Conservation (phyloP, 768 basidiomycete genomes). For the Tylopilus balloui region DNA sequence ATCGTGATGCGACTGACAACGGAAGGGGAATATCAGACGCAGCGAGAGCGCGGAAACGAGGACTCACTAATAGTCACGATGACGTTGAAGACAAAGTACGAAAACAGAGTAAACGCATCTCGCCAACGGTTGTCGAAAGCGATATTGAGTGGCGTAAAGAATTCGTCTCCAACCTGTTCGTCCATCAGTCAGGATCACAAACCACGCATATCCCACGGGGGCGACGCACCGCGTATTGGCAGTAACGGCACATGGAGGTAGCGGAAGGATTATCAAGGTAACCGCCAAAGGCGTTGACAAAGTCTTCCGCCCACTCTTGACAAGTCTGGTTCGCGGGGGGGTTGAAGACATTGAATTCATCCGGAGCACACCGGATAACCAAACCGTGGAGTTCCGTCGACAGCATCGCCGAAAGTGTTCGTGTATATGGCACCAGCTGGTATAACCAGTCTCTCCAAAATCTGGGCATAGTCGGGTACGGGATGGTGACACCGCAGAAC, state of each 20-base stretch:
- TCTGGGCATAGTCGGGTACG: slow-evolving; percentile 52
- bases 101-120: slow-evolving; percentile 62
- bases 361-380: slow-evolving; percentile 53
- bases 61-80: slow-evolving; percentile 48
- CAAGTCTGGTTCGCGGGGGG: slow-evolving; percentile 78
- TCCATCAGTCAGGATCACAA: neutral
- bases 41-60: neutral
- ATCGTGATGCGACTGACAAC: slow-evolving; percentile 59
- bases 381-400: slow-evolving; percentile 76
- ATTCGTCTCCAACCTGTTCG: slow-evolving; percentile 57
- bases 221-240: slow-evolving; percentile 47
- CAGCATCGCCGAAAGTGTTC: slow-evolving; percentile 65
- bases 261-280: slow-evolving; percentile 68
- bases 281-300: slow-evolving; percentile 58
- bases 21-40: neutral
- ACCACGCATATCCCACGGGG: neutral
- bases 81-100: slow-evolving; percentile 71
- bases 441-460: slow-evolving; percentile 85
- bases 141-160: slow-evolving; percentile 66
- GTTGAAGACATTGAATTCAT: slow-evolving; percentile 68
- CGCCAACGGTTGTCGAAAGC: slow-evolving; percentile 58
- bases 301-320: slow-evolving; percentile 61
- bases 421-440: slow-evolving; percentile 65
- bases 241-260: slow-evolving; percentile 64
- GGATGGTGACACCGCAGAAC: slow-evolving; percentile 82